phyloP scores from a whole-genome alignment of 1,284 basidiomycete species.

The Pseudozyma sp. region DNA sequence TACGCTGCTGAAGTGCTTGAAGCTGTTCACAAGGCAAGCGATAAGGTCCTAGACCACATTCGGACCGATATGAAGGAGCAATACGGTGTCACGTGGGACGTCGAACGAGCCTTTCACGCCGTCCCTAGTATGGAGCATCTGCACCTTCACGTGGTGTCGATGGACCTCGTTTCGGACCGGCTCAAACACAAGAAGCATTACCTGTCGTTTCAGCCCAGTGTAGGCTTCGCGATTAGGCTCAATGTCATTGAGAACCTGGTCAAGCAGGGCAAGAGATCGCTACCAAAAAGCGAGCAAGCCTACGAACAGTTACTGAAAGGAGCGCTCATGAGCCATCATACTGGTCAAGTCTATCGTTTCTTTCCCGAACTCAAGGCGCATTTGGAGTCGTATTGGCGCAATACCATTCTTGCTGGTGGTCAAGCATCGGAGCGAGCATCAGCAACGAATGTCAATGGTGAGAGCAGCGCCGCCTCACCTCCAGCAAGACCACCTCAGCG shows the following conservation, averaged over 20 bases:
- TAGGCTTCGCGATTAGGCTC: constrained; percentile 86
- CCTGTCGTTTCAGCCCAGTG: constrained; percentile 88
- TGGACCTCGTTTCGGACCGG: constrained; percentile 79
- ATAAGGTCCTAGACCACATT: constrained; percentile 72
- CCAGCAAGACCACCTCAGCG: constrained; percentile 3
- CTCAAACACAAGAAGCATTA: constrained; percentile 90
- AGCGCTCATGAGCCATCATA: constrained; percentile 30
- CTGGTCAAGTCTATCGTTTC: constrained; percentile 13
- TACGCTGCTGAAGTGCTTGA: constrained; percentile 48
- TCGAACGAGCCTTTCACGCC: constrained; percentile 82
- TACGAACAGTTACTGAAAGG: constrained; percentile 47
- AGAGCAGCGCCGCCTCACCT: not conserved
- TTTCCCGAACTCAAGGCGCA: constrained; percentile 44
- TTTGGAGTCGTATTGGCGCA: constrained; percentile 29
- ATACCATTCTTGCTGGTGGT: not conserved
- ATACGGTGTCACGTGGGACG: constrained; percentile 45
- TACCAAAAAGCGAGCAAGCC: constrained; percentile 19
- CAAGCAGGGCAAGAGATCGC: constrained; percentile 3
- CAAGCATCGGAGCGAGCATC: not conserved
- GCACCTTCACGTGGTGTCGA: constrained; percentile 75
- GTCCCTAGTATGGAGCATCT: constrained; percentile 74
- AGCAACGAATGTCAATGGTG: constrained; percentile 1
- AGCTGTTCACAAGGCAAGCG: constrained; percentile 36
- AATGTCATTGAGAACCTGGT: constrained; percentile 70
- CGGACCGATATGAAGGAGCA: constrained; percentile 81